phyloP scores from a whole-genome alignment of 345 rosid species.

The Acer yangbiense region DNA sequence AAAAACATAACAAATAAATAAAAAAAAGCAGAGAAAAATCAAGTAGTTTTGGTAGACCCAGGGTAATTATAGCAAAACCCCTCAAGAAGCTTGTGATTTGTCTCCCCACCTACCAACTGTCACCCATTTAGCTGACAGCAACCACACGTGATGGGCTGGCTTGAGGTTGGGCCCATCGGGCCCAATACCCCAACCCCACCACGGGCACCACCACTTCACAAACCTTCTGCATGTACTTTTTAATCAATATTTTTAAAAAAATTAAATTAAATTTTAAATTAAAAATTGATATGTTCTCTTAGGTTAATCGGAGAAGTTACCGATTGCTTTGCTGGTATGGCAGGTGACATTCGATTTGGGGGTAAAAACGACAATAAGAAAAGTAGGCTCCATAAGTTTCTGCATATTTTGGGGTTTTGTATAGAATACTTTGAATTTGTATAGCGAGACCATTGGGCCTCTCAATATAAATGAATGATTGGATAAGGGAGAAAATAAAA shows the following conservation, averaged over 20 bases:
- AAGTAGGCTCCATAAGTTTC: constrained; percentile 10
- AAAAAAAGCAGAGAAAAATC: not conserved
- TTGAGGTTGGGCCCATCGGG: not conserved
- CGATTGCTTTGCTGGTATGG: constrained; percentile 25
- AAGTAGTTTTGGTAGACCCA: not conserved
- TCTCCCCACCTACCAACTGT: constrained; percentile 30
- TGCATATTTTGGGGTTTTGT: constrained; percentile 10
- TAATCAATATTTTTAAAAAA: too few relatives aligned
- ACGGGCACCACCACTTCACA: not conserved
- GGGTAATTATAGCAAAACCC: not conserved
- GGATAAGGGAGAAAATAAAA: too few relatives aligned
- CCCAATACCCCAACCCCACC: constrained; percentile 13
- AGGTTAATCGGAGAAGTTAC: not conserved
- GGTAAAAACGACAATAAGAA: not conserved
- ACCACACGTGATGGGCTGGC: constrained; percentile 40
- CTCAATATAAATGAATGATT: too few relatives aligned
- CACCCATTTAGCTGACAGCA: constrained; percentile 34
- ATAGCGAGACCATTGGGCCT: not conserved
- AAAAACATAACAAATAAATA: too few relatives aligned
- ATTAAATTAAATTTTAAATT: too few relatives aligned
- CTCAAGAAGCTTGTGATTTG: constrained; percentile 17
- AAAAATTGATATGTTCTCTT: too few relatives aligned
- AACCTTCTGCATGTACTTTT: constrained; percentile 9
- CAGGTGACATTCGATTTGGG: constrained; percentile 35
- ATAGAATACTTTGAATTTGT: too few relatives aligned